Percentiles rank a stretch among this genome's conserved stretches.
Conservation (phyloP, 305 asterid genomes). For the Rubia peregrina region DNA sequence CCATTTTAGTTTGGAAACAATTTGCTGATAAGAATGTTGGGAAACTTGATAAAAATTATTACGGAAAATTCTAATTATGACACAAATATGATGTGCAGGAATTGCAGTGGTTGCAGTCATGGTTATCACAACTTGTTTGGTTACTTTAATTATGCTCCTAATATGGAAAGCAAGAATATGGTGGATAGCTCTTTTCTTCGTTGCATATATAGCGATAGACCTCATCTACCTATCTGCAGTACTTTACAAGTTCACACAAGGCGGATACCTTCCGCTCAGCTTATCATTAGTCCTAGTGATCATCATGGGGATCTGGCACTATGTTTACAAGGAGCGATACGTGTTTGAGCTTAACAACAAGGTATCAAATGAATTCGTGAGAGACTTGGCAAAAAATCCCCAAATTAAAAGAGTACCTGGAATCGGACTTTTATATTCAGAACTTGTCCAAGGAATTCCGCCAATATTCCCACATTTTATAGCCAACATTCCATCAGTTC, state of each 20-base stretch:
- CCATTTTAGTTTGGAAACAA: background rate
- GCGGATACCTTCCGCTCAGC: slow-evolving; percentile 62
- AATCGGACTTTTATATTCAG: slow-evolving; percentile 60
- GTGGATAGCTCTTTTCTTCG: slow-evolving; percentile 44
- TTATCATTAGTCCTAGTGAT: slow-evolving; percentile 42
- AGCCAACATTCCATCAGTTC: slow-evolving; percentile 50
- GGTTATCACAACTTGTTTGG: slow-evolving; percentile 54
- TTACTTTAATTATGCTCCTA: slow-evolving; percentile 52
- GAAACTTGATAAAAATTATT: background rate
- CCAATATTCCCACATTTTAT: slow-evolving; percentile 61
- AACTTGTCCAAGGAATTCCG: slow-evolving; percentile 73
- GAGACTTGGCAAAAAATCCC: slow-evolving; percentile 28
- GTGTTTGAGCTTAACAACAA: slow-evolving; percentile 57
- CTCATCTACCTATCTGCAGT: slow-evolving; percentile 50
- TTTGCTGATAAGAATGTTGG: background rate
- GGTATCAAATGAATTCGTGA: slow-evolving; percentile 41
- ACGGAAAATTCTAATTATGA: background rate
- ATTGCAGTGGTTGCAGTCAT: slow-evolving; percentile 69
- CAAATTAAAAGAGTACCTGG: slow-evolving; percentile 48
- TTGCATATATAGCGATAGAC: slow-evolving; percentile 35
- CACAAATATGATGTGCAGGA: slow-evolving; percentile 25
- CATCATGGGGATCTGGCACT: slow-evolving; percentile 70
- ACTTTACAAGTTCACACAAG: slow-evolving; percentile 55
- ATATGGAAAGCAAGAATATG: slow-evolving; percentile 66
- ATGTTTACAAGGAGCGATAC: slow-evolving; percentile 51